Percentiles rank a stretch among this genome's conserved stretches.
Conservation (phyloP, 805 yeast genomes). For the Metschnikowia arizonensis region DNA sequence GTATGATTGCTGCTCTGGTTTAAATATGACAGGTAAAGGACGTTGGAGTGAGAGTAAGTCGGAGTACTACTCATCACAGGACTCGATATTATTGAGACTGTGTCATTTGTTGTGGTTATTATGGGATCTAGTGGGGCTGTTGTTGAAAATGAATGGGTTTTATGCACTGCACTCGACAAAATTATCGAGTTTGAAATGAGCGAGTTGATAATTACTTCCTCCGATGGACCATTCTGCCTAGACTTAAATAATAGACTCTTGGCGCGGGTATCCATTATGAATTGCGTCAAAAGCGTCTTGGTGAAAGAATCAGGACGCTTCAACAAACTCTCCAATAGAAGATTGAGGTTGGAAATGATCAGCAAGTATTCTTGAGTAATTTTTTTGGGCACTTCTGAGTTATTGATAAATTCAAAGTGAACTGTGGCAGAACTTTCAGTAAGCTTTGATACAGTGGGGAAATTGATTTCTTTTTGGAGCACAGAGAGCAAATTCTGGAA, state of each 20-base stretch:
- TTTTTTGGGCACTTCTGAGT: not conserved
- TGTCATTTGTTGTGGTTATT: not conserved
- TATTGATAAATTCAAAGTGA: not conserved
- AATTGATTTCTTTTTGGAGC: not conserved
- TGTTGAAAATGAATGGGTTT: slow-evolving; percentile 7
- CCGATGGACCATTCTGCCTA: not conserved
- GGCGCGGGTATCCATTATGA: not conserved
- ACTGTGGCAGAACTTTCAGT: not conserved
- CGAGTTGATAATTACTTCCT: not conserved
- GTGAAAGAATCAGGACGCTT: slow-evolving; percentile 1
- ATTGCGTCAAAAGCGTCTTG: slow-evolving; percentile 1
- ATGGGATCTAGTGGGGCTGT: slow-evolving; percentile 8
- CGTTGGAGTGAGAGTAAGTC: slow-evolving; percentile 8
- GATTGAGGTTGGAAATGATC: not conserved
- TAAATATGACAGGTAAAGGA: slow-evolving; percentile 16
- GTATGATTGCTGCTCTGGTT: slow-evolving; percentile 4
- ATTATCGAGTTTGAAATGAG: not conserved
- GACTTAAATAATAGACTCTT: not conserved
- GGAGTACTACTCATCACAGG: not conserved
- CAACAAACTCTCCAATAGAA: slow-evolving; percentile 1
- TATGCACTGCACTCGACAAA: not conserved
- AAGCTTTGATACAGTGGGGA: not conserved
- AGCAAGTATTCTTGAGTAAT: not conserved
- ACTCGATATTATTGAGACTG: not conserved
- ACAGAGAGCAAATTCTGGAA: slow-evolving; percentile 31